Conservation (phyloP, 108 stramenopile genomes). For the Aureococcus anophagefferens region DNA sequence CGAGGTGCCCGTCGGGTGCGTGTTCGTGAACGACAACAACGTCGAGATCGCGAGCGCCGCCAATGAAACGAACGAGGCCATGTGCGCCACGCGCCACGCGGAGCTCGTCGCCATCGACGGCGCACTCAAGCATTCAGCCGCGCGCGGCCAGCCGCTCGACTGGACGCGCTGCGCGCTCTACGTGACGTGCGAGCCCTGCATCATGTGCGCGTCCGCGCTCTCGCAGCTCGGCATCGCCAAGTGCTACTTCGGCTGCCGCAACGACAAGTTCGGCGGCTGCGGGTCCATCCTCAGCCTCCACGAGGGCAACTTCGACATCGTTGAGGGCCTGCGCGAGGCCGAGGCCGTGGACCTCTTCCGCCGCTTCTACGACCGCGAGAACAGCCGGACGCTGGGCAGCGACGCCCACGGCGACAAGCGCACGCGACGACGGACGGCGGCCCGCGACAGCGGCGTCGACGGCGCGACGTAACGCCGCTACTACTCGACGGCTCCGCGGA, state of each 20-base stretch:
- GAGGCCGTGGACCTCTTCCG: not conserved
- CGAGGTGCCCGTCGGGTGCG: conserved; percentile 36
- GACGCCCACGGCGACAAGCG: no score
- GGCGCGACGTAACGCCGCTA: no score
- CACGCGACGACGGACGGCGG: no score
- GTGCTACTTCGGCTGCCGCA: conserved; percentile 24
- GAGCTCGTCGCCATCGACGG: conserved; percentile 27
- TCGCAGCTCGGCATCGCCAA: conserved; percentile 2
- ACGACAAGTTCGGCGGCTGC: conserved; percentile 26
- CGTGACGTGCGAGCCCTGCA: conserved; percentile 41
- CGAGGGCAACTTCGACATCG: not conserved
- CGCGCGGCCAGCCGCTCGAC: not conserved
- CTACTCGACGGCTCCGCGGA: no score
- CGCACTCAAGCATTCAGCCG: not conserved
- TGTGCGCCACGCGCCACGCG: conserved; percentile 27
- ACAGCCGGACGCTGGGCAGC: not conserved
- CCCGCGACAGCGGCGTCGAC: no score
- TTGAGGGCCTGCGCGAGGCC: not conserved
- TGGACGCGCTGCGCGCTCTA: conserved; percentile 2
- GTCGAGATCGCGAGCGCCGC: conserved; percentile 2
- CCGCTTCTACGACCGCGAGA: not conserved
- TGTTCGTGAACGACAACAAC: conserved; percentile 4
- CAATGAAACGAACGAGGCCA: conserved; percentile 21
- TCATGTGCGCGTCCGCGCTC: conserved; percentile 41
- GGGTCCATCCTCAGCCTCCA: conserved; percentile 9